Evolutionary conservation across 208 protist species (phyloP).

Genomic region (Leptomonas seymouri): DNA sequence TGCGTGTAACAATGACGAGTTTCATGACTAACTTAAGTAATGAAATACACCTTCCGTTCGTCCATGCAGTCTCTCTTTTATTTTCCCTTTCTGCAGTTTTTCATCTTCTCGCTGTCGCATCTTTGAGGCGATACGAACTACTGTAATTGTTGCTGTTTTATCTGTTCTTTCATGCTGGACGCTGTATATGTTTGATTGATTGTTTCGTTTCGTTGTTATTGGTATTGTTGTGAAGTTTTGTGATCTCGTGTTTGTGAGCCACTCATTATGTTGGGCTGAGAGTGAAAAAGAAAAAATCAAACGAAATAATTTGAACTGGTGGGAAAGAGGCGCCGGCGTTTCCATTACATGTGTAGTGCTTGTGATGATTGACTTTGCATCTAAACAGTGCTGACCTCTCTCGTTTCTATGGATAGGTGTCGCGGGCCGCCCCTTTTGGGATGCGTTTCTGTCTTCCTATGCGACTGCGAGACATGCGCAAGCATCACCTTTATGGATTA

Average conservation of each 20-base stretch:
- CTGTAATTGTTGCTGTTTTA: not conserved
- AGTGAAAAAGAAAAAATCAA: slow-evolving; percentile 14
- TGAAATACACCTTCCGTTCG: not conserved
- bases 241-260: slow-evolving; percentile 14
- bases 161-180: not conserved
- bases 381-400: too few relatives aligned
- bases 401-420: too few relatives aligned
- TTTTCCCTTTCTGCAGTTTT: slow-evolving; percentile 12
- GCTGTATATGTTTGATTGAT: too few relatives aligned
- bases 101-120: not conserved
- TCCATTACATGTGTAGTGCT: too few relatives aligned
- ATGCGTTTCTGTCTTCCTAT: too few relatives aligned
- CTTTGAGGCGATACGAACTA: slow-evolving; percentile 2
- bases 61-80: slow-evolving; percentile 7
- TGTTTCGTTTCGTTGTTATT: slow-evolving; percentile 21
- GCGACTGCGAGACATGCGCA: too few relatives aligned
- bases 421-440: too few relatives aligned
- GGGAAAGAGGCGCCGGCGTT: too few relatives aligned
- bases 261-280: slow-evolving; percentile 11
- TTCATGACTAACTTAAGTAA: not conserved
- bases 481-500: too few relatives aligned
- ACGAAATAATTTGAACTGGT: not conserved
- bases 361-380: too few relatives aligned
- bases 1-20: not conserved
- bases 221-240: slow-evolving; percentile 10